phyloP scores from a whole-genome alignment of 2,329 filamentous ascomycete species.

The Aspergillus sergii region DNA sequence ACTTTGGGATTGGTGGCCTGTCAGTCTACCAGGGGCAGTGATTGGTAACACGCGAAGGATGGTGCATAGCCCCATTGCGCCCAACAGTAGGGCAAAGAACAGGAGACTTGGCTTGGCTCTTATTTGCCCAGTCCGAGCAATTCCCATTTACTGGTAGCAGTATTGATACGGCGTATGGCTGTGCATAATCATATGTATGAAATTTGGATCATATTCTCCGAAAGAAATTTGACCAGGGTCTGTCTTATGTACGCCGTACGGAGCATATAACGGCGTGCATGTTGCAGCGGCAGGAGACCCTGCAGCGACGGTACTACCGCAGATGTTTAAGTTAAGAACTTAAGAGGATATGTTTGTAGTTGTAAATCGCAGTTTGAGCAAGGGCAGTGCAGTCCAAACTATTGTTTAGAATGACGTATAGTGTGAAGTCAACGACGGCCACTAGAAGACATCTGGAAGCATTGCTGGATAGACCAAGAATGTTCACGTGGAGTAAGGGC shows the following conservation, averaged over 20 bases:
- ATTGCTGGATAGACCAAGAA: neutral
- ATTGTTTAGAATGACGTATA: neutral
- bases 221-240: neutral
- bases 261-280: neutral
- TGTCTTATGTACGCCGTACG: neutral
- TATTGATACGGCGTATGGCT: neutral
- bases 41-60: slow-evolving; percentile 4
- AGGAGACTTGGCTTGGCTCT: neutral
- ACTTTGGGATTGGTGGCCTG: neutral
- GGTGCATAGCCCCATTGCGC: slow-evolving; percentile 19
- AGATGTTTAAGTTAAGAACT: neutral
- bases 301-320: neutral
- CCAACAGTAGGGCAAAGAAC: slow-evolving; percentile 10
- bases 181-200: neutral
- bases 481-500: slow-evolving; percentile 2
- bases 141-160: neutral
- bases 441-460: slow-evolving; percentile 15
- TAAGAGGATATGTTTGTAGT: neutral
- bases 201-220: neutral
- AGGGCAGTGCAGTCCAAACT: neutral
- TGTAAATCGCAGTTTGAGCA: neutral
- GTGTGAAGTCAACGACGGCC: neutral
- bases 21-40: neutral
- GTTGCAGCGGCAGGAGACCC: neutral
- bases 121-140: neutral